Percentiles rank a stretch among this genome's conserved stretches.
Evolutionary conservation across 2,329 filamentous ascomycete genomes (phyloP).

Genomic region (Teratosphaeriaceae sp.): DNA sequence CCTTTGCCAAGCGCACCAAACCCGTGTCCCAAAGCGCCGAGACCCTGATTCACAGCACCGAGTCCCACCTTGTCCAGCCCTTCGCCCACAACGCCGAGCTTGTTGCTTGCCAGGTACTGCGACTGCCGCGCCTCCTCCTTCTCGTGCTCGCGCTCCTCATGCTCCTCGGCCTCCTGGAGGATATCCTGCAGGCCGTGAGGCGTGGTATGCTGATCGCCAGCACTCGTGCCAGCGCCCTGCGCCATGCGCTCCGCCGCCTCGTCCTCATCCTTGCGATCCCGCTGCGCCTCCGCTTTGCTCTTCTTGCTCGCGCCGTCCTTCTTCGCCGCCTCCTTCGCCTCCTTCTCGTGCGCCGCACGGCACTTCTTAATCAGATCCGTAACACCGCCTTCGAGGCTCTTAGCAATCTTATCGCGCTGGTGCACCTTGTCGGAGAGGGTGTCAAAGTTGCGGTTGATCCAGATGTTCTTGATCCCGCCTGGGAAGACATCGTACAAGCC

Average conservation of each 20-base stretch:
- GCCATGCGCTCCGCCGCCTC: slow-evolving; percentile 26
- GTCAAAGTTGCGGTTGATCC: slow-evolving; percentile 27
- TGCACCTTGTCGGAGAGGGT: slow-evolving; percentile 11
- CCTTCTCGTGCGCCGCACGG: slow-evolving; percentile 9
- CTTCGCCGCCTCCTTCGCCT: slow-evolving; percentile 32
- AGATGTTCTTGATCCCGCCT: slow-evolving; percentile 24
- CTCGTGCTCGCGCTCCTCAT: slow-evolving; percentile 16
- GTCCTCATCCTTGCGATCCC: slow-evolving; percentile 20
- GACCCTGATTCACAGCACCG: slow-evolving; percentile 15
- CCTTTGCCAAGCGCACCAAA: slow-evolving; percentile 19
- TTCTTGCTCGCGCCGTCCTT: slow-evolving; percentile 37
- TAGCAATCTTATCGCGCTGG: slow-evolving; percentile 5
- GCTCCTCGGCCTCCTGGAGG: slow-evolving; percentile 17
- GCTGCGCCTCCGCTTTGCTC: slow-evolving; percentile 46
- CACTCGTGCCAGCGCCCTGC: slow-evolving; percentile 24
- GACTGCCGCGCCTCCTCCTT: slow-evolving; percentile 9
- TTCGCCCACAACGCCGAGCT: slow-evolving; percentile 13
- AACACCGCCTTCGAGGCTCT: slow-evolving; percentile 9
- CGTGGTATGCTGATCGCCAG: slow-evolving; percentile 25
- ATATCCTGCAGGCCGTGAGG: slow-evolving; percentile 25
- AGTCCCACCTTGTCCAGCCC: slow-evolving; percentile 16
- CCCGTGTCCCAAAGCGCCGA: slow-evolving; percentile 18
- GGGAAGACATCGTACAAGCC: slow-evolving; percentile 27
- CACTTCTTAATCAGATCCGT: neutral
- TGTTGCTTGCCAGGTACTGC: slow-evolving; percentile 8